phyloP scores from a whole-genome alignment of 495 filamentous ascomycete genomes.

The Parathielavia appendiculata region DNA sequence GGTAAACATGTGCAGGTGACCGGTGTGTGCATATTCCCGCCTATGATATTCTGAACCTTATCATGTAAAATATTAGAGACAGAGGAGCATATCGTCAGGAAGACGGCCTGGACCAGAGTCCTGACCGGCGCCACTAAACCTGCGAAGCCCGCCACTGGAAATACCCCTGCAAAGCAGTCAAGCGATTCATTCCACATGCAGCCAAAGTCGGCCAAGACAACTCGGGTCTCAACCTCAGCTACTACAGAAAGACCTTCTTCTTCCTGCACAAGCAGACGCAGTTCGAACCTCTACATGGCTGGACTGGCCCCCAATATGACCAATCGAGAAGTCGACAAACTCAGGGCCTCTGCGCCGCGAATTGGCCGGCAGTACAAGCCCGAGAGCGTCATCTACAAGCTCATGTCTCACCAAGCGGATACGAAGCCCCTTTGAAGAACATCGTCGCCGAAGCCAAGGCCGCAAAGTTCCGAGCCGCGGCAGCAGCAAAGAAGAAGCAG shows the following conservation, averaged over 20 bases:
- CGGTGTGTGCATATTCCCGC: neutral
- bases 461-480: neutral
- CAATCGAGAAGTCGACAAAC: neutral
- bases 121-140: neutral
- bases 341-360: neutral
- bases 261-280: neutral
- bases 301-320: slow-evolving; percentile 12
- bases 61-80: neutral
- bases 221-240: neutral
- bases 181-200: neutral
- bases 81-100: neutral
- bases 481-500: neutral
- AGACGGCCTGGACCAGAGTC: neutral
- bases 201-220: neutral
- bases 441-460: slow-evolving; percentile 2
- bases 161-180: neutral
- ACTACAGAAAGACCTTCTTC: neutral
- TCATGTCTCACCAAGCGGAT: neutral
- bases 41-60: too few species aligned
- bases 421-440: neutral
- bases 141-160: neutral
- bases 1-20: neutral
- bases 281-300: slow-evolving; percentile 16
- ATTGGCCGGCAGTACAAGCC: neutral
- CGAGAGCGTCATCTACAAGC: slow-evolving; percentile 8